Percentiles rank a stretch among this genome's conserved stretches.
Evolutionary conservation across 805 yeast genomes (phyloP).

Genomic region (Starmerella tilneyi): DNA sequence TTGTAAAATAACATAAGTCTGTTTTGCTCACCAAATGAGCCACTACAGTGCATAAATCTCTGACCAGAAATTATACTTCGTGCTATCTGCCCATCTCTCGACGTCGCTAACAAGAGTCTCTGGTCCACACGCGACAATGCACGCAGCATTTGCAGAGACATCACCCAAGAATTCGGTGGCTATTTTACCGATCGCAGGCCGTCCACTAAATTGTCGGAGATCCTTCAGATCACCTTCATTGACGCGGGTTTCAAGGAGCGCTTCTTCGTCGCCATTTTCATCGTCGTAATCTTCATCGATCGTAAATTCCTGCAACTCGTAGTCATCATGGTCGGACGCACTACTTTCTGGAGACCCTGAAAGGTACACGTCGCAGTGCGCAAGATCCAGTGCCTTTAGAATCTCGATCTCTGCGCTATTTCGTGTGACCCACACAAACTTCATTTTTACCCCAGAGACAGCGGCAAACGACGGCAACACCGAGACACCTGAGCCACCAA

Average conservation of each 20-base stretch:
- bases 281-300: slow-evolving; percentile 12
- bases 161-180: slow-evolving; percentile 3
- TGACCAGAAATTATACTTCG: slow-evolving; percentile 18
- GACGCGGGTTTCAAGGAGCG: background rate
- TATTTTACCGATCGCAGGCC: slow-evolving; percentile 18
- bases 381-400: slow-evolving; percentile 13
- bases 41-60: slow-evolving; percentile 21
- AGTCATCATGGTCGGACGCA: slow-evolving; percentile 8
- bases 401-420: slow-evolving; percentile 7
- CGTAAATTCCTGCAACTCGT: slow-evolving; percentile 15
- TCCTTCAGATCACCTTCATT: background rate
- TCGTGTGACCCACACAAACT: slow-evolving; percentile 18
- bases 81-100: slow-evolving; percentile 19
- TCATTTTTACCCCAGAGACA: background rate
- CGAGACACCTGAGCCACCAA: slow-evolving; percentile 26
- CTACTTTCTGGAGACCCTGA: background rate
- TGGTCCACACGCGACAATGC: slow-evolving; percentile 27
- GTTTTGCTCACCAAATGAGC: background rate
- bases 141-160: background rate
- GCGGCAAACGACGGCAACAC: slow-evolving; percentile 17
- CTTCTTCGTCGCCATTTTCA: slow-evolving; percentile 11
- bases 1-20: background rate
- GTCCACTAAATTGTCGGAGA: slow-evolving; percentile 12
- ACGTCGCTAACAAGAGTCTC: slow-evolving; percentile 20
- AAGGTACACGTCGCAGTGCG: slow-evolving; percentile 21